phyloP scores from a whole-genome alignment of 2,329 filamentous ascomycete genomes.

The Hortaea sp. region DNA sequence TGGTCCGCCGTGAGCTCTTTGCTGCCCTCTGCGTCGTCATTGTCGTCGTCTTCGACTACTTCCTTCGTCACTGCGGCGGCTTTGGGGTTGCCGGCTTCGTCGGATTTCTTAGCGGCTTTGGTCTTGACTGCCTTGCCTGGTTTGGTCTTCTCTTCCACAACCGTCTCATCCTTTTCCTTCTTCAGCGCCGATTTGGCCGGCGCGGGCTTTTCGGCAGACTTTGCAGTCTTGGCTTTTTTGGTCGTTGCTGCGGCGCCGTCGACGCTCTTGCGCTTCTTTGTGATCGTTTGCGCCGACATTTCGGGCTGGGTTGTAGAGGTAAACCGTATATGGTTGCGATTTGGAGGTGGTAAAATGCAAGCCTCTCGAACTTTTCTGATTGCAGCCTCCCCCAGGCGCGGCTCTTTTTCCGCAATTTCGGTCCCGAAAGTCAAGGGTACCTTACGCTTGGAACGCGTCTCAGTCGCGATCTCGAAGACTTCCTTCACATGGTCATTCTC shows the following conservation, averaged over 20 bases:
- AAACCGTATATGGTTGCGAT: no score
- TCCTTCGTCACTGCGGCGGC: background rate
- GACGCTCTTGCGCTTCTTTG: conserved; percentile 29
- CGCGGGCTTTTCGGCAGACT: conserved; percentile 19
- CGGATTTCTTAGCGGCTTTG: conserved; percentile 8
- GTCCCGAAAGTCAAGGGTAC: no score
- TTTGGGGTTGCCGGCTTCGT: conserved; percentile 5
- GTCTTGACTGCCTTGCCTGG: conserved; percentile 5
- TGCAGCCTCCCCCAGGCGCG: no score
- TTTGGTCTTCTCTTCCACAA: conserved; percentile 1
- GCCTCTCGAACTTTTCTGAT: no score
- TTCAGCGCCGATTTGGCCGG: conserved; percentile 25
- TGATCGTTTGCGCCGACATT: conserved; percentile 21
- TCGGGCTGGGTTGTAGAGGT: background rate
- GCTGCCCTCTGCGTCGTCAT: conserved; percentile 21
- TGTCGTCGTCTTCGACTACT: conserved; percentile 4
- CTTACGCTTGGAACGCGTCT: background rate
- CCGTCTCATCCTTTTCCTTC: conserved; percentile 9
- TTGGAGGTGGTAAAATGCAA: no score
- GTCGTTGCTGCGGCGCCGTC: conserved; percentile 18
- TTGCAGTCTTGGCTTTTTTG: conserved; percentile 26
- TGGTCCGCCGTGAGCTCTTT: conserved; percentile 33
- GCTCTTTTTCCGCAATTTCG: no score
- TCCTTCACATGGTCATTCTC: no score
- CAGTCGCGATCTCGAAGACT: no score